Percentiles rank a stretch among this genome's conserved stretches.
Evolutionary conservation across 345 rosid species (phyloP).

Genomic region (Bruguiera parviflora): DNA sequence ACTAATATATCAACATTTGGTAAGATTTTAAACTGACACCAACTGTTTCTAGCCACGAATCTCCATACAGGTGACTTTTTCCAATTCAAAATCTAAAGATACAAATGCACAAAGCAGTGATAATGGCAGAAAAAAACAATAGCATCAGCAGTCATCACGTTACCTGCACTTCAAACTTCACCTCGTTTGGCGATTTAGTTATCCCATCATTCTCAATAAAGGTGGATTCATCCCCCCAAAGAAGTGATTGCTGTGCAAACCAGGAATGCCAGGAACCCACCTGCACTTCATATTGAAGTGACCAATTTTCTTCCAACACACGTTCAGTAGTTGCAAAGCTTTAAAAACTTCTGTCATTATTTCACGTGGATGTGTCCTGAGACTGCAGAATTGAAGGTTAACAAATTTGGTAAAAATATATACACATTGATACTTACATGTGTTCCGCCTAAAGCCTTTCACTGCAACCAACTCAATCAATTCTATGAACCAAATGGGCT

Average conservation of each 20-base stretch:
- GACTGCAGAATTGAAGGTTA: slow-evolving; percentile 46
- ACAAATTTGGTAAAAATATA: neutral
- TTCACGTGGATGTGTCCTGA: slow-evolving; percentile 78
- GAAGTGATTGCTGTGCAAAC: slow-evolving; percentile 49
- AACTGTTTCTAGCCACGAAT: neutral
- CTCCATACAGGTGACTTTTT: neutral
- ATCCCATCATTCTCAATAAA: slow-evolving; percentile 54
- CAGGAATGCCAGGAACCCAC: slow-evolving; percentile 64
- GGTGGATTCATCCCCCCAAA: slow-evolving; percentile 68
- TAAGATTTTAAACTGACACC: neutral
- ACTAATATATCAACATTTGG: neutral
- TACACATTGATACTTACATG: too few relatives aligned
- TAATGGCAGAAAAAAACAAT: too few relatives aligned
- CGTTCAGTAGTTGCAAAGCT: slow-evolving; percentile 80
- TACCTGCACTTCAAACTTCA: slow-evolving; percentile 96
- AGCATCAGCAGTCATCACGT: slow-evolving; percentile 1
- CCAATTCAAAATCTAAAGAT: neutral
- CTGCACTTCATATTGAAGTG: slow-evolving; percentile 95
- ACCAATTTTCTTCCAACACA: slow-evolving; percentile 92
- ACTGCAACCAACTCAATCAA: neutral
- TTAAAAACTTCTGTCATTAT: slow-evolving; percentile 84
- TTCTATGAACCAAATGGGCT: neutral
- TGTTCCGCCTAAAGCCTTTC: too few relatives aligned
- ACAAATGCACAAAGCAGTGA: neutral
- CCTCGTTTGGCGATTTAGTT: slow-evolving; percentile 48